Evolutionary conservation across 345 rosid species (phyloP).

Genomic region (Trapa incisa): DNA sequence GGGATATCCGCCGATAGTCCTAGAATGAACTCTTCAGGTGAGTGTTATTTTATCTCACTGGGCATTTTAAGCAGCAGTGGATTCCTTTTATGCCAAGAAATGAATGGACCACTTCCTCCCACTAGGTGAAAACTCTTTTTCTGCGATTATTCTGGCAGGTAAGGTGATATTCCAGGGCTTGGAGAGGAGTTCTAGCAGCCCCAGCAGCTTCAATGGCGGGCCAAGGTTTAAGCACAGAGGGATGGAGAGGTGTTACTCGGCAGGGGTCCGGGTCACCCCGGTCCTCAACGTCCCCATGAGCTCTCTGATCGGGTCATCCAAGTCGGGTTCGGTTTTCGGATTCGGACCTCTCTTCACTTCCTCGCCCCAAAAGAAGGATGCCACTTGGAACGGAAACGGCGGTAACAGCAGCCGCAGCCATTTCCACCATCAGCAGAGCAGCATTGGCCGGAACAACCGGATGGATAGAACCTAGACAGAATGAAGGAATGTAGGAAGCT

Average conservation of each 20-base stretch:
- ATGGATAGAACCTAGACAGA: background rate
- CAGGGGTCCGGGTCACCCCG: conserved; percentile 56
- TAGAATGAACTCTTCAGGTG: conserved; percentile 85
- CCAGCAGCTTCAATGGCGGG: conserved; percentile 87
- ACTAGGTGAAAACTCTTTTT: background rate
- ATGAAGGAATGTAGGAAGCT: background rate
- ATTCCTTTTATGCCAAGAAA: background rate
- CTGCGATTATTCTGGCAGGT: conserved; percentile 20
- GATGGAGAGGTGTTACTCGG: conserved; percentile 84
- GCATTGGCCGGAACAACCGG: conserved; percentile 1
- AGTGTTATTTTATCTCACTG: background rate
- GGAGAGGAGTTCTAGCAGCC: conserved; percentile 95
- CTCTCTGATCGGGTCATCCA: conserved; percentile 47
- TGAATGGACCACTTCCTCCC: background rate
- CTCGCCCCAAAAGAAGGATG: conserved; percentile 30
- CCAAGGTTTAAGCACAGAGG: conserved; percentile 67
- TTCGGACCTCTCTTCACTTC: conserved; percentile 47
- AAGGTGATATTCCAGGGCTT: conserved; percentile 81
- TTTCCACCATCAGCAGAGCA: background rate
- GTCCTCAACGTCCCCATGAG: conserved; percentile 67
- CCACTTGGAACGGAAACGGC: conserved; percentile 3
- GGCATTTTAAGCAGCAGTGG: background rate
- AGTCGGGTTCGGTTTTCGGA: conserved; percentile 38
- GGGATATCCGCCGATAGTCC: conserved; percentile 85
- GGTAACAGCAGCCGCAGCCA: conserved; percentile 7